Evolutionary conservation across 2,329 filamentous ascomycete species (phyloP).

Genomic region (Pseudogymnoascus sp.): DNA sequence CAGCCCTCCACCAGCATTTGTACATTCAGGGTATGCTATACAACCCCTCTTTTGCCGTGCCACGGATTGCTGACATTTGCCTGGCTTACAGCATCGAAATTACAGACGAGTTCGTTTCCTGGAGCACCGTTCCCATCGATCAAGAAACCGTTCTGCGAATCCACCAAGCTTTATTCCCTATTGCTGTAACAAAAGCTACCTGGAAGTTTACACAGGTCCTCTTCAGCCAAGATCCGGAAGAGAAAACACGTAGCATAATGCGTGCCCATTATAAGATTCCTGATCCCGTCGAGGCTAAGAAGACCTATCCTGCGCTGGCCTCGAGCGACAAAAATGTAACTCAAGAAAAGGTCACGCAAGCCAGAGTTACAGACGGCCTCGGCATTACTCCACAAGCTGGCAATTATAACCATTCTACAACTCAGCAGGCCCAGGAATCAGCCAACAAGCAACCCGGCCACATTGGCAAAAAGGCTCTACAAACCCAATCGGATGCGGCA

Average conservation of each 20-base stretch:
- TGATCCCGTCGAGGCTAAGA: constrained; percentile 16
- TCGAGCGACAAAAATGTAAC: neutral
- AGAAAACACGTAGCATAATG: constrained; percentile 36
- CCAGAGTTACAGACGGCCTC: neutral
- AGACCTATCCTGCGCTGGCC: neutral
- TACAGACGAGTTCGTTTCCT: constrained; percentile 40
- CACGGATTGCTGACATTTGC: constrained; percentile 18
- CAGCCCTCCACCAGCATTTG: constrained; percentile 50
- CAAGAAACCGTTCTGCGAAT: constrained; percentile 35
- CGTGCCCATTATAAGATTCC: constrained; percentile 30
- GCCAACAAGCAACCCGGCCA: neutral
- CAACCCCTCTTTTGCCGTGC: neutral
- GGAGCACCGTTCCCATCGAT: constrained; percentile 42
- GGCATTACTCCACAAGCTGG: neutral
- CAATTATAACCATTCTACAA: neutral
- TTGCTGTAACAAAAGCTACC: constrained; percentile 40
- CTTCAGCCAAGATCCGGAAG: constrained; percentile 36
- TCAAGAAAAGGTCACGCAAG: neutral
- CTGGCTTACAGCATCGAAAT: constrained; percentile 37
- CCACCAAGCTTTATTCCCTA: constrained; percentile 45
- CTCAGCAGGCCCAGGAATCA: neutral
- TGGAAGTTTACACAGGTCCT: constrained; percentile 46
- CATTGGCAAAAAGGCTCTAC: neutral
- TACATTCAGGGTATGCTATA: constrained; percentile 48
- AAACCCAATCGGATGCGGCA: constrained; percentile 11